A percentile compares a stretch with the other conserved stretches of the same genome.
Evolutionary conservation across 352 stramenopile genomes (phyloP).

Genomic region (Pythium myriotylum): DNA sequence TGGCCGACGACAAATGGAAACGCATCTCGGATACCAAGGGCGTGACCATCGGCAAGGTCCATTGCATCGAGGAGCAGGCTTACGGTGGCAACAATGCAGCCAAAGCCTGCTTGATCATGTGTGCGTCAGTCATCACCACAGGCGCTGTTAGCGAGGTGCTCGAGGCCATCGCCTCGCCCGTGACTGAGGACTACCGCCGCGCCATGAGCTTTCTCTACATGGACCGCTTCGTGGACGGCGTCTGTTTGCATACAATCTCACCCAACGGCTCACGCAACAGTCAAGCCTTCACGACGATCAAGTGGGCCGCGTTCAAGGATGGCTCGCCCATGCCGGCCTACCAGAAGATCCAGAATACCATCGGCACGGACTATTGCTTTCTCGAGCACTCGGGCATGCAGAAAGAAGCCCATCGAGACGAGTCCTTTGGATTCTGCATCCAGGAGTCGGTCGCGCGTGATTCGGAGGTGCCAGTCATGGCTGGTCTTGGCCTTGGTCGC

Average conservation of each 20-base stretch:
- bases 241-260: slow-evolving; percentile 59
- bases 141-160: slow-evolving; percentile 68
- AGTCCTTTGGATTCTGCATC: slow-evolving; percentile 62
- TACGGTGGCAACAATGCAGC: background rate
- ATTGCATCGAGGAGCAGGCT: slow-evolving; percentile 51
- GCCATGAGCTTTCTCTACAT: slow-evolving; percentile 71
- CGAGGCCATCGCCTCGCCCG: slow-evolving; percentile 59
- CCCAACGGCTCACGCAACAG: slow-evolving; percentile 27
- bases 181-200: slow-evolving; percentile 69
- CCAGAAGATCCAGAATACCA: slow-evolving; percentile 28
- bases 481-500: slow-evolving; percentile 53
- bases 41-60: slow-evolving; percentile 61
- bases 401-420: slow-evolving; percentile 22
- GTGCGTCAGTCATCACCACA: slow-evolving; percentile 51
- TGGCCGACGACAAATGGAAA: slow-evolving; percentile 64
- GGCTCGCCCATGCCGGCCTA: slow-evolving; percentile 24
- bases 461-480: slow-evolving; percentile 56
- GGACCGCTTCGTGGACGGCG: slow-evolving; percentile 56
- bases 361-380: slow-evolving; percentile 76
- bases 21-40: slow-evolving; percentile 56
- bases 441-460: slow-evolving; percentile 70
- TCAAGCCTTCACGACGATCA: slow-evolving; percentile 67
- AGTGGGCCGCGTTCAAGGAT: slow-evolving; percentile 76
- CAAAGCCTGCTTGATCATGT: slow-evolving; percentile 61
- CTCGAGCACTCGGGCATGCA: slow-evolving; percentile 71